Evolutionary conservation across 345 rosid species (phyloP).

Genomic region (Ceriops decandra): DNA sequence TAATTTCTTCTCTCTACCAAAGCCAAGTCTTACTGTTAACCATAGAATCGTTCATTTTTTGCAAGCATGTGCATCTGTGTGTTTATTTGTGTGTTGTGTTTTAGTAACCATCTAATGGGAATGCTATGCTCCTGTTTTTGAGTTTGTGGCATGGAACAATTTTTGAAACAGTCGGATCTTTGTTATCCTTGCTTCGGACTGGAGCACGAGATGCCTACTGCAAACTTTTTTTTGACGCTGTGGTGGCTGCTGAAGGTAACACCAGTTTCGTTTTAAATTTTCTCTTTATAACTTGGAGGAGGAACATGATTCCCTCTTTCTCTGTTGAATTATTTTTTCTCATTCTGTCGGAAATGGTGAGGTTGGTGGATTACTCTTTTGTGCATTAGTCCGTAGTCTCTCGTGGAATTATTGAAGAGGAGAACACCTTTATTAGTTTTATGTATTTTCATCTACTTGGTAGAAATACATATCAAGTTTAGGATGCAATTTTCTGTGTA

Average conservation of each 20-base stretch:
- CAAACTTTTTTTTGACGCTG: constrained; percentile 64
- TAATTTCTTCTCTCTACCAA: not conserved
- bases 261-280: not conserved
- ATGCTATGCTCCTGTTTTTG: no score
- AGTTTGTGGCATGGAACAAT: not conserved
- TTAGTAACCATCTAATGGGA: no score
- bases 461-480: constrained; percentile 6
- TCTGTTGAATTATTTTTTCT: not conserved
- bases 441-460: not conserved
- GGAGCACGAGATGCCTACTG: constrained; percentile 74
- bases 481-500: constrained; percentile 8
- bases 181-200: constrained; percentile 77
- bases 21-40: no score
- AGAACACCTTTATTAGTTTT: no score
- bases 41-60: no score
- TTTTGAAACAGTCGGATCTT: constrained; percentile 79
- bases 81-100: no score
- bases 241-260: constrained; percentile 72
- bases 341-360: not conserved
- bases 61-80: no score
- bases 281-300: not conserved
- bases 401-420: no score
- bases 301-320: not conserved
- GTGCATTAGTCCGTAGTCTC: no score
- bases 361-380: no score